Conservation (phyloP, 2,329 filamentous ascomycete genomes). For the Pestalotiopsis sp. region DNA sequence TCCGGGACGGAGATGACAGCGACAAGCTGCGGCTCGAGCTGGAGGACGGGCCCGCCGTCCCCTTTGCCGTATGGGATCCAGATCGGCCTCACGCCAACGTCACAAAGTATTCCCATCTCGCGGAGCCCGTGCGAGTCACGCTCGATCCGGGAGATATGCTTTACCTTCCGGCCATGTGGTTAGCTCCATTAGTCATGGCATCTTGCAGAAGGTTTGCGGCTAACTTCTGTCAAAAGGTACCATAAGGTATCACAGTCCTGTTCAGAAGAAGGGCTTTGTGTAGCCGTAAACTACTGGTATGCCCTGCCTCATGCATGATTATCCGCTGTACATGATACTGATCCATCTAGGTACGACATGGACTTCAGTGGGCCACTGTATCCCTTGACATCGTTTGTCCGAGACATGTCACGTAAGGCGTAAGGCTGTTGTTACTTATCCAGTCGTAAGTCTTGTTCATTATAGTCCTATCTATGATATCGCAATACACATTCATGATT, state of each 20-base stretch:
- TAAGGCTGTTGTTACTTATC: neutral
- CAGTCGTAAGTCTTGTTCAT: constrained; percentile 12
- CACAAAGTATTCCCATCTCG: constrained; percentile 62
- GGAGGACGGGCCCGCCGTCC: constrained; percentile 48
- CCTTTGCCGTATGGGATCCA: constrained; percentile 77
- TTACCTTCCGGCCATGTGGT: constrained; percentile 83
- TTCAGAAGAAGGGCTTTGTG: constrained; percentile 69
- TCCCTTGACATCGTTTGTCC: constrained; percentile 59
- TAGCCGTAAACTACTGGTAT: constrained; percentile 82
- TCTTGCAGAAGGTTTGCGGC: neutral
- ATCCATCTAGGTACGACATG: constrained; percentile 70
- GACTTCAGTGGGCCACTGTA: constrained; percentile 73
- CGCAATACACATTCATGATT: neutral
- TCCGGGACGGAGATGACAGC: constrained; percentile 27
- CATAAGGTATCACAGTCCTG: constrained; percentile 80
- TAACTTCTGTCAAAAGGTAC: constrained; percentile 48
- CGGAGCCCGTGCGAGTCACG: constrained; percentile 66
- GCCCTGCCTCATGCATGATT: constrained; percentile 17
- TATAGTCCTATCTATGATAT: neutral
- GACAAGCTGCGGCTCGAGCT: constrained; percentile 31
- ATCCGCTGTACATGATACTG: neutral
- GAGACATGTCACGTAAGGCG: constrained; percentile 31
- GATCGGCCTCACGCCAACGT: constrained; percentile 52
- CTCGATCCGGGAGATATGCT: constrained; percentile 77
- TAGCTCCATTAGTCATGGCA: constrained; percentile 25